Conservation (phyloP, 768 basidiomycete species). For the Auricularia heimuer region DNA sequence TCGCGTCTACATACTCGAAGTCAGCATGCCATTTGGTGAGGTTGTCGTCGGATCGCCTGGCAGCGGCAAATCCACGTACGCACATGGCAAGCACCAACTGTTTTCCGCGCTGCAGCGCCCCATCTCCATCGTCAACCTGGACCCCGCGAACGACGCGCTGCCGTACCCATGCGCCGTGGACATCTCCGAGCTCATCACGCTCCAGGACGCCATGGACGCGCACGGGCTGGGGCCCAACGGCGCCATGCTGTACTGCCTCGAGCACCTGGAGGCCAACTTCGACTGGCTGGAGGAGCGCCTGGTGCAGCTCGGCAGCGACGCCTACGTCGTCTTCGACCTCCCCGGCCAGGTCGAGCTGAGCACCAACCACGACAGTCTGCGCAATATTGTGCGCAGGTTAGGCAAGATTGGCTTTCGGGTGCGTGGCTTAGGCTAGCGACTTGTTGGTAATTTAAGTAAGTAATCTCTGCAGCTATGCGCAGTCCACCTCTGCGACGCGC, state of each 20-base stretch:
- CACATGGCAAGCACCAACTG: slow-evolving; percentile 80
- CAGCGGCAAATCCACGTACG: slow-evolving; percentile 82
- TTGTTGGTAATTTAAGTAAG: no score
- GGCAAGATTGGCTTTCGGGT: slow-evolving; percentile 77
- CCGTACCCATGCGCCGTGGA: slow-evolving; percentile 88
- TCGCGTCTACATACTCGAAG: neutral
- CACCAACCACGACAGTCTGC: slow-evolving; percentile 89
- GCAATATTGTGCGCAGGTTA: slow-evolving; percentile 62
- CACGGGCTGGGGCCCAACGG: slow-evolving; percentile 90
- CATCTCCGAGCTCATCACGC: slow-evolving; percentile 75
- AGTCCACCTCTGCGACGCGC: slow-evolving; percentile 92
- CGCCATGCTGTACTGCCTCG: slow-evolving; percentile 92
- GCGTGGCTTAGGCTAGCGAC: slow-evolving; percentile 25
- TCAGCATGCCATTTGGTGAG: slow-evolving; percentile 75
- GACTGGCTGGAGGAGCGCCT: slow-evolving; percentile 76
- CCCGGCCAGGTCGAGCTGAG: slow-evolving; percentile 97
- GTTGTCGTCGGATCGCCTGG: slow-evolving; percentile 81
- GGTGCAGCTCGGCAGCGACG: slow-evolving; percentile 54
- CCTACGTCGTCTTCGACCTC: slow-evolving; percentile 89
- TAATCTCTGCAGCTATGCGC: slow-evolving; percentile 59
- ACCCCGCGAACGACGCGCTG: slow-evolving; percentile 85
- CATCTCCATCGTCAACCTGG: slow-evolving; percentile 86
- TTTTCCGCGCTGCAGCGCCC: slow-evolving; percentile 80
- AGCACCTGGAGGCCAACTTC: slow-evolving; percentile 90
- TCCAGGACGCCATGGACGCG: slow-evolving; percentile 78